Percentiles rank a stretch among this genome's conserved stretches.
These are phyloP conservation scores for Candida fluviatilis DNA, from an alignment of 805 yeast species.

Conservation along the genomic window DNA sequence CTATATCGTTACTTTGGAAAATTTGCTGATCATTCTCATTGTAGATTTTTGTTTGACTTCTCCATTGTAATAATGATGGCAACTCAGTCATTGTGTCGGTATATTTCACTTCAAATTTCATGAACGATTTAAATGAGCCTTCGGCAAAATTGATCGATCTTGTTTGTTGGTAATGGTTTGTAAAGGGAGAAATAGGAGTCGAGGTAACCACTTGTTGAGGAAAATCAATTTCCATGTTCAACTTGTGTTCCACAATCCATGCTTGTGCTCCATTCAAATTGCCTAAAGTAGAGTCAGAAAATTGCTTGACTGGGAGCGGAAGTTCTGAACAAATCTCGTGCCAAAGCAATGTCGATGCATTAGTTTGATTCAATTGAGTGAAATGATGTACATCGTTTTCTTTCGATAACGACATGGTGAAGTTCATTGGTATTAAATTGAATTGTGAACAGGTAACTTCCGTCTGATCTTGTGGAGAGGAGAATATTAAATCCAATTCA, in stretches of 20 bases:
- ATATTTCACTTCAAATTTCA: constrained; percentile 16
- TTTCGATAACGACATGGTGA: neutral
- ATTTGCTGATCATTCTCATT: constrained; percentile 6
- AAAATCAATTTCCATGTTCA: constrained; percentile 1
- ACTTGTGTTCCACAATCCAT: constrained; percentile 1
- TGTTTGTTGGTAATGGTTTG: constrained; percentile 6
- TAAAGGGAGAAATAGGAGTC: constrained; percentile 17
- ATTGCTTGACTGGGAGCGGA: neutral
- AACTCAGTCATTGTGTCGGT: neutral
- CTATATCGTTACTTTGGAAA: constrained; percentile 15
- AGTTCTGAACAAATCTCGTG: neutral
- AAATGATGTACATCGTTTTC: neutral
- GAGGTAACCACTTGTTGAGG: constrained; percentile 6
- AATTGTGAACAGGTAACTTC: neutral
- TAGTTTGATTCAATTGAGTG: constrained; percentile 1
- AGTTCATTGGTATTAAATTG: neutral
- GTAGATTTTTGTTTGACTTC: constrained; percentile 16
- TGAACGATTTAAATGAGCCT: constrained; percentile 22
- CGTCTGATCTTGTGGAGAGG: constrained; percentile 16
- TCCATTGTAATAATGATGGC: constrained; percentile 24
- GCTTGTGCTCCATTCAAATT: neutral
- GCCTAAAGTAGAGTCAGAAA: neutral
- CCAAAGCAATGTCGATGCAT: neutral
- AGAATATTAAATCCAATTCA: constrained; percentile 26
- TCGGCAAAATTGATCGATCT: constrained; percentile 12